Evolutionary conservation across 257 asterid genomes (phyloP), one percentile per base, ranked within the genome.

Genomic region (Capsicum rhomboideum): DNA sequence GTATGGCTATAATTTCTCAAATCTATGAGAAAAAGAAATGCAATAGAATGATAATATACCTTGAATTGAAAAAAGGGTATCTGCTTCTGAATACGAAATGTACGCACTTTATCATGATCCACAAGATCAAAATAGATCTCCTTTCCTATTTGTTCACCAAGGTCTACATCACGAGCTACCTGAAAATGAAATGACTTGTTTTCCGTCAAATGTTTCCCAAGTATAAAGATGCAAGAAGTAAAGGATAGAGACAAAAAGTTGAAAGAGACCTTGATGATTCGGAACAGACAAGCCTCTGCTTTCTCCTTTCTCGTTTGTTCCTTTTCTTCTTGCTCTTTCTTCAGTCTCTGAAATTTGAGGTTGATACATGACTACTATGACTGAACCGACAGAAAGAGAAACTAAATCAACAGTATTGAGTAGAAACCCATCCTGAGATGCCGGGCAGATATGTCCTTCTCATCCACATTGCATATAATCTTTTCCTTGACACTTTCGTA

Each of bases 71-170:
- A 89, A 85, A 94, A 93, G 17, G 95, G 82, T 26, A 84, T 83
- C 68, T 93, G 93, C 83, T 94, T 93, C 91, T 90, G 97, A 84
- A 94, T 93, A 52, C 97, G 93, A 26, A 94, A 94, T 74, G 83
- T 84, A 71, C 87, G 93, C 87, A 93, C 97, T 91, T 92, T 92
- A 78, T 93, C 97, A 90, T 94, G 97, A 87, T 94, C 97, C 67
- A 94, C 97, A 67, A 93, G 93, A 90, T 94, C 98, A 91, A 94
- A 94, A 90, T 93, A 91, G 84, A 91, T 88, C 20, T 94, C 94
- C 84, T 78, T 90, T 54, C 98, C 97, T 85, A 94, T 90, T 87
- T 94, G 98, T 61, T 89, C 90, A 37, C 74, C 87, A 23, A 94
- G 86, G 82, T 94, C 97, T 72, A 85, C 93, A 85, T 94, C 97